Percentiles rank a stretch among this genome's conserved stretches.
These are phyloP conservation scores for Pseudonitzschia pungens DNA, from an alignment of 108 stramenopile genomes.

Conservation along the genomic window DNA sequence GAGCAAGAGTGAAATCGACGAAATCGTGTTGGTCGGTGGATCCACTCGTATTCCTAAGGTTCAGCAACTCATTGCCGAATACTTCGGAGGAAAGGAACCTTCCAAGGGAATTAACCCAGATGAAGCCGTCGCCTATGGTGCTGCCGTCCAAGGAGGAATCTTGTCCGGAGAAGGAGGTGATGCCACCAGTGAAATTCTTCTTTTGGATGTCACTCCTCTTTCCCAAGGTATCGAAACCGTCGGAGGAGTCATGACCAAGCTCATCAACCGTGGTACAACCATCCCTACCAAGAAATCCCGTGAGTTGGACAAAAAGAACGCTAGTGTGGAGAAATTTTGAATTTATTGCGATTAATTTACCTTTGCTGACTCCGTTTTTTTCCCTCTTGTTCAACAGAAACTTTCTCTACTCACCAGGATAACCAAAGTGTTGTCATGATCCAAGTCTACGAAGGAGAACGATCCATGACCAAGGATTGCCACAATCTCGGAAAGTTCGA, in stretches of 20 bases:
- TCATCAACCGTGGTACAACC: constrained; percentile 92
- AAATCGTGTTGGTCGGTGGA: constrained; percentile 96
- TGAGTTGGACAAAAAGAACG: constrained; percentile 17
- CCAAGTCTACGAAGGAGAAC: constrained; percentile 96
- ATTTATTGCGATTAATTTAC: neutral
- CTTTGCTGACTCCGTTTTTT: neutral
- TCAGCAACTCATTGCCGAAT: constrained; percentile 89
- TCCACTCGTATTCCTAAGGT: constrained; percentile 98
- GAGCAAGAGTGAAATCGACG: constrained; percentile 90
- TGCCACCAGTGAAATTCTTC: constrained; percentile 65
- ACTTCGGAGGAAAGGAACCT: constrained; percentile 96
- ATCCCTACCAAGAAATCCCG: constrained; percentile 93
- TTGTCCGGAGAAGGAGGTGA: constrained; percentile 82
- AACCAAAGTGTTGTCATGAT: constrained; percentile 93
- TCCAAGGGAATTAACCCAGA: constrained; percentile 96
- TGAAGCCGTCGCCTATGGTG: constrained; percentile 97
- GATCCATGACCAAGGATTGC: constrained; percentile 93
- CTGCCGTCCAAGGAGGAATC: constrained; percentile 96
- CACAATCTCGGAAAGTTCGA: constrained; percentile 89
- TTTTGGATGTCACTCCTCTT: constrained; percentile 85
- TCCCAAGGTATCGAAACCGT: constrained; percentile 93
- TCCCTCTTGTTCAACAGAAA: constrained; percentile 44
- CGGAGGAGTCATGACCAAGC: constrained; percentile 93
- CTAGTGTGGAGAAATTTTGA: neutral
- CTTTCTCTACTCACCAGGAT: constrained; percentile 93